Conservation (phyloP, 345 rosid species). For the Salix dunnii region DNA sequence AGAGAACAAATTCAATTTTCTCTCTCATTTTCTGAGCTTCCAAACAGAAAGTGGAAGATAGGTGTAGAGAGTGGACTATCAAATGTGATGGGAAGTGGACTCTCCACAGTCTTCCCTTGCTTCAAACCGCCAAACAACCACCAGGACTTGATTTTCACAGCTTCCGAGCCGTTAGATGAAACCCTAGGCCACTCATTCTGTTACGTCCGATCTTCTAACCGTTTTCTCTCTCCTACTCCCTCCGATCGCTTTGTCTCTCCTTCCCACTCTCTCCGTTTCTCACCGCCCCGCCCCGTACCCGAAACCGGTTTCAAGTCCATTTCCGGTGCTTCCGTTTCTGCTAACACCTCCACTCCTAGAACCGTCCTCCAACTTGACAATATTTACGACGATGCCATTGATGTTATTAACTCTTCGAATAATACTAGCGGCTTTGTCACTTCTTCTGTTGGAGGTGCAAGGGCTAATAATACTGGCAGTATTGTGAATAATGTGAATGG, state of each 20-base stretch:
- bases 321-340: constrained; percentile 90
- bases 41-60: constrained; percentile 25
- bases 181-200: constrained; percentile 93
- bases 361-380: constrained; percentile 74
- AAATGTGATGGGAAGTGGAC: constrained; percentile 99
- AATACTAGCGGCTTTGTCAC: constrained; percentile 18
- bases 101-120: constrained; percentile 73
- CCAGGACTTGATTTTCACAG: constrained; percentile 43
- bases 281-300: constrained; percentile 51
- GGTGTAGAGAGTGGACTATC: constrained; percentile 18
- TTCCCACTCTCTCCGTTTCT: constrained; percentile 79
- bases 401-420: constrained; percentile 13
- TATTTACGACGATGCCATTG: constrained; percentile 80
- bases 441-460: constrained; percentile 36
- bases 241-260: constrained; percentile 93
- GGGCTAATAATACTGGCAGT: constrained; percentile 29
- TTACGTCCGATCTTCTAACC: constrained; percentile 89
- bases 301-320: constrained; percentile 77
- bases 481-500: constrained; percentile 59
- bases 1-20: not conserved
- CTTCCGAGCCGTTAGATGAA: constrained; percentile 78
- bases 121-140: constrained; percentile 44
- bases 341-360: constrained; percentile 74
- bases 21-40: constrained; percentile 15
- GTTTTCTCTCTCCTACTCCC: constrained; percentile 74